Conservation (phyloP, 2,329 filamentous ascomycete species). For the Calonectria leucothoes region DNA sequence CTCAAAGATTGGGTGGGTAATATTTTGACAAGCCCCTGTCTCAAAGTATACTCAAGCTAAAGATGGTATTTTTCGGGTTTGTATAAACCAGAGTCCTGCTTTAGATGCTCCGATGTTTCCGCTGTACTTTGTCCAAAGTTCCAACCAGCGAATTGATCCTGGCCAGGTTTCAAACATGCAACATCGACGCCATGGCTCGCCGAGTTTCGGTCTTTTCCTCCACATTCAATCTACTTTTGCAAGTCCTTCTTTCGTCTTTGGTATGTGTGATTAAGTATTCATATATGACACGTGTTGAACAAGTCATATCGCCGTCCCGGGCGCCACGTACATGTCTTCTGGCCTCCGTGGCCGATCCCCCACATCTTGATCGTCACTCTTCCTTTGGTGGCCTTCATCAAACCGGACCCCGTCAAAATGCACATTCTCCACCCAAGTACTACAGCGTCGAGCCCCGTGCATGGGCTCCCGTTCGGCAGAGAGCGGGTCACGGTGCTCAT, state of each 20-base stretch:
- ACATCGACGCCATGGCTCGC: slow-evolving; percentile 6
- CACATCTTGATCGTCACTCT: neutral
- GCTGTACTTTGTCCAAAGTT: slow-evolving; percentile 9
- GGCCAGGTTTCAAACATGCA: slow-evolving; percentile 3
- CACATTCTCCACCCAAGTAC: slow-evolving; percentile 8
- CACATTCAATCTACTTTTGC: neutral
- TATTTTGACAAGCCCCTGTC: neutral
- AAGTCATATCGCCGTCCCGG: slow-evolving; percentile 22
- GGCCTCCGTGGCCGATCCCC: neutral
- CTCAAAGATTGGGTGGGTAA: neutral
- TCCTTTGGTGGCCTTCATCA: neutral
- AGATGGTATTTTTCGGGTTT: slow-evolving; percentile 5
- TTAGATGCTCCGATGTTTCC: neutral
- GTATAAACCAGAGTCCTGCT: neutral
- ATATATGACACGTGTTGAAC: neutral
- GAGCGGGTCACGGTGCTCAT: neutral
- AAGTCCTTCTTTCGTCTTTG: neutral
- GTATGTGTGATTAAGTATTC: slow-evolving; percentile 3
- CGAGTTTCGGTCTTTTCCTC: neutral
- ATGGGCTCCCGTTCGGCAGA: neutral
- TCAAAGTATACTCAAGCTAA: slow-evolving; percentile 6
- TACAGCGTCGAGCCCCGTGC: neutral
- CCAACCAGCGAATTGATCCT: neutral
- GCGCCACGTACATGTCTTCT: slow-evolving; percentile 17
- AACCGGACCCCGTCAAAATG: slow-evolving; percentile 13